Conservation (phyloP, 148 eudicot species). For the Dianthus caryophyllus region DNA sequence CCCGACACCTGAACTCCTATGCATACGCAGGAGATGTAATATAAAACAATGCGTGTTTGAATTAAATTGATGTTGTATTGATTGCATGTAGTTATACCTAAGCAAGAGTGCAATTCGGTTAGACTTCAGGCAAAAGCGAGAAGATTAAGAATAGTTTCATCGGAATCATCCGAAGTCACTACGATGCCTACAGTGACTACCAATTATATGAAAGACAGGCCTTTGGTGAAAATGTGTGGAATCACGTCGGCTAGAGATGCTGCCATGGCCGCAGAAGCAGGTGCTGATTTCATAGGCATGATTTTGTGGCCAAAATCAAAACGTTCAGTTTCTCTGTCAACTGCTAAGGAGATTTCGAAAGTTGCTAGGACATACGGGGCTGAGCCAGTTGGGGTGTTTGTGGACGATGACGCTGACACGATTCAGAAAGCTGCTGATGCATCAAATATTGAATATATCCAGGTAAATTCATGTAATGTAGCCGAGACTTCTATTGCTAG, state of each 20-base stretch:
- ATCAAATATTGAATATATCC: constrained; percentile 72
- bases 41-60: background rate
- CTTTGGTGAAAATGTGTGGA: constrained; percentile 93
- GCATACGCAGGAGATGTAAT: background rate
- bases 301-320: constrained; percentile 95
- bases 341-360: constrained; percentile 83
- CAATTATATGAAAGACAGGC: constrained; percentile 32
- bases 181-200: constrained; percentile 13
- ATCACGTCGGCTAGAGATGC: constrained; percentile 91
- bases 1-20: background rate
- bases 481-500: background rate
- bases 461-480: constrained; percentile 15
- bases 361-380: constrained; percentile 77
- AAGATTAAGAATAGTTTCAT: constrained; percentile 22
- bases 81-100: constrained; percentile 22
- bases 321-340: constrained; percentile 66
- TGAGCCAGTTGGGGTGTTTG: constrained; percentile 90
- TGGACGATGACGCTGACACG: constrained; percentile 76
- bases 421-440: constrained; percentile 63
- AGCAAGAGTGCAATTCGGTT: constrained; percentile 14
- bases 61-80: background rate
- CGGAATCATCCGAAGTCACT: constrained; percentile 26
- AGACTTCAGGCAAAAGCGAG: constrained; percentile 22
- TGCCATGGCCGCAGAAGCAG: constrained; percentile 91
- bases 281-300: constrained; percentile 92